Percentiles rank a stretch among this genome's conserved stretches.
phyloP scores from a whole-genome alignment of 495 filamentous ascomycete genomes.

The Neurospora sp. region DNA sequence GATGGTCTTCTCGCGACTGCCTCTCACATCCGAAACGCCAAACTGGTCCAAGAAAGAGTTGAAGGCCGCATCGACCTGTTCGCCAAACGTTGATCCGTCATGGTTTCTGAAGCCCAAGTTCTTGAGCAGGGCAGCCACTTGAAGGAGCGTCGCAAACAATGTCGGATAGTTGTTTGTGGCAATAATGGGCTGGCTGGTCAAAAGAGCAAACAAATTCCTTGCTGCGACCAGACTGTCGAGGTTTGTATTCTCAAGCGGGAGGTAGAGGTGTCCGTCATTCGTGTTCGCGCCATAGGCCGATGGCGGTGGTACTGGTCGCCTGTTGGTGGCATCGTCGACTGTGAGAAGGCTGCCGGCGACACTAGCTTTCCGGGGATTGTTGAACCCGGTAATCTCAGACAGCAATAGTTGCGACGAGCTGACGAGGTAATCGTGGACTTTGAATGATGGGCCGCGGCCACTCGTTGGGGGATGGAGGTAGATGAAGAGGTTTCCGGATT shows the following conservation, averaged over 20 bases:
- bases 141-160: constrained; percentile 64
- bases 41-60: constrained; percentile 66
- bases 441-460: constrained; percentile 65
- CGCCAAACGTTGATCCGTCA: constrained; percentile 75
- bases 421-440: constrained; percentile 60
- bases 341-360: constrained; percentile 29
- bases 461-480: constrained; percentile 66
- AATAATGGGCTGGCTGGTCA: constrained; percentile 70
- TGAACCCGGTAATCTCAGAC: constrained; percentile 38
- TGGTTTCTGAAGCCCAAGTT: constrained; percentile 70
- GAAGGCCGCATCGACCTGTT: constrained; percentile 63
- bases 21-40: constrained; percentile 65
- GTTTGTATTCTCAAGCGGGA: constrained; percentile 46
- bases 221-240: constrained; percentile 61
- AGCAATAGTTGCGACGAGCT: constrained; percentile 64
- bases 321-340: constrained; percentile 29
- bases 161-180: constrained; percentile 57
- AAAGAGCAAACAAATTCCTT: constrained; percentile 86
- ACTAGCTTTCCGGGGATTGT: constrained; percentile 30
- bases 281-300: constrained; percentile 17
- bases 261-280: constrained; percentile 57
- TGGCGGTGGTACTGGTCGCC: constrained; percentile 26
- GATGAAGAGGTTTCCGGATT: constrained; percentile 69
- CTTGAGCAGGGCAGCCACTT: constrained; percentile 56
- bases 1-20: constrained; percentile 80